These are phyloP conservation scores for Penicillium sp. DNA, from an alignment of 2,329 filamentous ascomycete species.

Conservation along the genomic window DNA sequence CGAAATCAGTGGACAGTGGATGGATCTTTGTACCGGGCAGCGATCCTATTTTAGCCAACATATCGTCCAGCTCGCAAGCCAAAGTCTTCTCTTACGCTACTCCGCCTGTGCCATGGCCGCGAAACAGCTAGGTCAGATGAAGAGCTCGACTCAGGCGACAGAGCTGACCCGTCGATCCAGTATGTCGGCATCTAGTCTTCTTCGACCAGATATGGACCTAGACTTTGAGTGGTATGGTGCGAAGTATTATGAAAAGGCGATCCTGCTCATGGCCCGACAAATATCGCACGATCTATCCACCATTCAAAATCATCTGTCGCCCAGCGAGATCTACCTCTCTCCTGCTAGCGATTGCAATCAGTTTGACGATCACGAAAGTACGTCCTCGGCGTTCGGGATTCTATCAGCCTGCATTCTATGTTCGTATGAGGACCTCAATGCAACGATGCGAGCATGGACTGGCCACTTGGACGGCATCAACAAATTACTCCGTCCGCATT, in stretches of 20 bases:
- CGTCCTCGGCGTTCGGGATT: constrained; percentile 1
- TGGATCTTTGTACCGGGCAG: constrained; percentile 16
- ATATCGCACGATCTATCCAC: constrained; percentile 7
- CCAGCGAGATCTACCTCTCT: constrained; percentile 7
- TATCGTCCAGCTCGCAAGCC: constrained; percentile 8
- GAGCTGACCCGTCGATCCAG: constrained; percentile 9
- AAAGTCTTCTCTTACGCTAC: constrained; percentile 17
- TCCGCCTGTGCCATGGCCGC: constrained; percentile 23
- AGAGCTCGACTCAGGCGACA: constrained; percentile 6
- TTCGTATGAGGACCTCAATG: constrained; percentile 21
- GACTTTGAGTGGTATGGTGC: constrained; percentile 25
- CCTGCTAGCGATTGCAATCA: not conserved
- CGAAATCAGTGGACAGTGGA: constrained; percentile 18
- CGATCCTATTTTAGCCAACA: constrained; percentile 22
- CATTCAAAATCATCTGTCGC: constrained; percentile 9
- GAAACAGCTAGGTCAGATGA: constrained; percentile 24
- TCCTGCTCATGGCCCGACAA: constrained; percentile 18
- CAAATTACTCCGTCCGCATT: constrained; percentile 13
- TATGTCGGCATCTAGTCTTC: constrained; percentile 9
- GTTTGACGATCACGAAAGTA: constrained; percentile 2
- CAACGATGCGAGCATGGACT: constrained; percentile 19
- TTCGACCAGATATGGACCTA: constrained; percentile 9
- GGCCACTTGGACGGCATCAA: constrained; percentile 20
- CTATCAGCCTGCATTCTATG: constrained; percentile 20
- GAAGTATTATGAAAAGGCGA: constrained; percentile 25